A percentile compares a stretch with the other conserved stretches of the same genome.
These are phyloP conservation scores for Mycothermus thermophilus DNA, from an alignment of 495 filamentous ascomycete genomes.

Conservation along the genomic window DNA sequence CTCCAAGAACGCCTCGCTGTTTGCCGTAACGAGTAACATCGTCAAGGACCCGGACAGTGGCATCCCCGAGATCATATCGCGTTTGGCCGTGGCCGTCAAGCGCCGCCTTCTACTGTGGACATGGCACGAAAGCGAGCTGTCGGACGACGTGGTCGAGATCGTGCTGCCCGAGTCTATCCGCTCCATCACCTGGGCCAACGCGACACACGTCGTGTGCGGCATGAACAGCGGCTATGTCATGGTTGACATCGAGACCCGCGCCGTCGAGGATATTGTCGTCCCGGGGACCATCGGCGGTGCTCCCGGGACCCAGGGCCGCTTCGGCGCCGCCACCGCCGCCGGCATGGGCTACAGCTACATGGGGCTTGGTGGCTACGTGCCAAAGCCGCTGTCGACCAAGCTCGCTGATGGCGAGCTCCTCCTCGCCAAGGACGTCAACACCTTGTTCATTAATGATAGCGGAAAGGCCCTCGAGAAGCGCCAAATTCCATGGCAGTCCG, in stretches of 20 bases:
- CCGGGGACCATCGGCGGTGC: slow-evolving; percentile 61
- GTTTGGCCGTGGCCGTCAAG: slow-evolving; percentile 85
- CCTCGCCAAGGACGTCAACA: slow-evolving; percentile 90
- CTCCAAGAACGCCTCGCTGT: slow-evolving; percentile 76
- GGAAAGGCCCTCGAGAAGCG: slow-evolving; percentile 71
- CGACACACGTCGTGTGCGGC: slow-evolving; percentile 71
- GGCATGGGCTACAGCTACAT: slow-evolving; percentile 96
- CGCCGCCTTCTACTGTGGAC: slow-evolving; percentile 79
- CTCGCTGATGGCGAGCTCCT: slow-evolving; percentile 72
- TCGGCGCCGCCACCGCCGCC: slow-evolving; percentile 42
- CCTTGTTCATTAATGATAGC: slow-evolving; percentile 72
- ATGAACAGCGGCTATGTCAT: slow-evolving; percentile 79
- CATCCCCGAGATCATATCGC: slow-evolving; percentile 78
- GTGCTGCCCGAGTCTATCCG: slow-evolving; percentile 65
- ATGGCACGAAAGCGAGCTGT: slow-evolving; percentile 89
- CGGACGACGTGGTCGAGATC: slow-evolving; percentile 57
- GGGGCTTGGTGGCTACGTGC: slow-evolving; percentile 78
- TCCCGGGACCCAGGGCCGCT: slow-evolving; percentile 50
- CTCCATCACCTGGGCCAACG: slow-evolving; percentile 78
- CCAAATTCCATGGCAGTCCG: slow-evolving; percentile 80
- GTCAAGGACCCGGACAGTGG: slow-evolving; percentile 75
- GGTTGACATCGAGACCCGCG: slow-evolving; percentile 63
- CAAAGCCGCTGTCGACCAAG: slow-evolving; percentile 74
- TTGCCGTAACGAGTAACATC: slow-evolving; percentile 89
- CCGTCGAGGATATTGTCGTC: slow-evolving; percentile 62